Conservation (phyloP, 805 yeast genomes). For the Lipomyces kockii region DNA sequence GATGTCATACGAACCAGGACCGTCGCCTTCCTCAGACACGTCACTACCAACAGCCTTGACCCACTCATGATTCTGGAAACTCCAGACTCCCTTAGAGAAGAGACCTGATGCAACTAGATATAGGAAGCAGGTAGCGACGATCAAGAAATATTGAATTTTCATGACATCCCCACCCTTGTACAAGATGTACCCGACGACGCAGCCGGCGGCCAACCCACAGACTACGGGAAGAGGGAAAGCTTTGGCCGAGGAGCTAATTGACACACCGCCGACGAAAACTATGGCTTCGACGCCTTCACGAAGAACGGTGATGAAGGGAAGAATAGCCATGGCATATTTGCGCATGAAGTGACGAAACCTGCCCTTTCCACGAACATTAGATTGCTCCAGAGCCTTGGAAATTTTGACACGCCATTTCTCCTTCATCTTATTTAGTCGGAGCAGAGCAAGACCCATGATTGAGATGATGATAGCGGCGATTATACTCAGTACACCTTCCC, state of each 20-base stretch:
- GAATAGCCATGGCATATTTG: conserved; percentile 84
- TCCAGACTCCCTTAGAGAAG: conserved; percentile 92
- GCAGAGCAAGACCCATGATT: conserved; percentile 94
- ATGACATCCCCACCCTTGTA: conserved; percentile 81
- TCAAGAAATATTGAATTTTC: conserved; percentile 85
- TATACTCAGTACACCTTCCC: conserved; percentile 96
- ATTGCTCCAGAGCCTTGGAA: conserved; percentile 70
- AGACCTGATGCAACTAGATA: conserved; percentile 91
- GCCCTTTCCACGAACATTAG: background rate
- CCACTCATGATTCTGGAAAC: conserved; percentile 72
- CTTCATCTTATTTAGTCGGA: conserved; percentile 93
- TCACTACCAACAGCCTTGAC: conserved; percentile 84
- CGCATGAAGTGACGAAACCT: conserved; percentile 59
- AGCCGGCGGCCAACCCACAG: conserved; percentile 81
- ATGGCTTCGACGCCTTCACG: conserved; percentile 98
- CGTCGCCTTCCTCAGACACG: conserved; percentile 88
- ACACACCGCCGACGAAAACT: conserved; percentile 95
- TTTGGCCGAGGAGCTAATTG: conserved; percentile 64
- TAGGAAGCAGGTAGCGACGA: conserved; percentile 83
- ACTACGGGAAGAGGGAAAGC: conserved; percentile 93
- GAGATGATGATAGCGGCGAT: conserved; percentile 89
- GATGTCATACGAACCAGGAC: conserved; percentile 93
- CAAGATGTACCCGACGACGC: conserved; percentile 66
- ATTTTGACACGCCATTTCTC: conserved; percentile 96
- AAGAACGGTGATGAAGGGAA: conserved; percentile 87